phyloP scores from a whole-genome alignment of 2,329 filamentous ascomycete species.

The Penicillium oxalicum region DNA sequence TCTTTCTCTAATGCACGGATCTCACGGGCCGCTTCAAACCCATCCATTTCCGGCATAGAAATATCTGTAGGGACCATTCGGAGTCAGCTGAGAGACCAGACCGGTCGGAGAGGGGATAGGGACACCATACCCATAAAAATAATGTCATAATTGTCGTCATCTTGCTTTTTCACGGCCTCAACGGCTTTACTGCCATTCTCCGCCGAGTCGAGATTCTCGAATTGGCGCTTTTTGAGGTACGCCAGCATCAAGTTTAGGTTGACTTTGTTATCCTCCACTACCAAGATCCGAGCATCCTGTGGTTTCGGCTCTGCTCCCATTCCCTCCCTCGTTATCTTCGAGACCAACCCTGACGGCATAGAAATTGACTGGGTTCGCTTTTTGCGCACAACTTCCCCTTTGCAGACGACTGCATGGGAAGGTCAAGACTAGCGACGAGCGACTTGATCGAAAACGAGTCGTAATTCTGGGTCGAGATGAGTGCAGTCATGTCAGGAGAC shows the following conservation, averaged over 20 bases:
- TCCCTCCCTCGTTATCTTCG: neutral
- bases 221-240: constrained; percentile 32
- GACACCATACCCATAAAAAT: neutral
- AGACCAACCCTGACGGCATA: neutral
- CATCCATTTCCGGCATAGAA: constrained; percentile 44
- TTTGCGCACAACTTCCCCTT: neutral
- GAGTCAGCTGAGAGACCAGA: no score
- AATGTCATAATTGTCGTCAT: constrained; percentile 13
- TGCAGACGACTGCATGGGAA: neutral
- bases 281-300: constrained; percentile 25
- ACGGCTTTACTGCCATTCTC: constrained; percentile 39
- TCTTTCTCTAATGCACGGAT: constrained; percentile 29
- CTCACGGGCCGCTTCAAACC: constrained; percentile 40
- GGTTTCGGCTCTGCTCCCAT: no score
- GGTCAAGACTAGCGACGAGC: neutral
- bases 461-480: neutral
- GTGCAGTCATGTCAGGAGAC: neutral
- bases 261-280: constrained; percentile 42
- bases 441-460: neutral
- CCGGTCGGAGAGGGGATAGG: no score
- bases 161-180: constrained; percentile 26
- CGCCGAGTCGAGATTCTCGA: constrained; percentile 32
- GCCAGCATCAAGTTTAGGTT: constrained; percentile 38
- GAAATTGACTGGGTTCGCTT: neutral
- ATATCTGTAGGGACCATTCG: constrained; percentile 25